Evolutionary conservation across 352 stramenopile species (phyloP), one percentile per base, ranked within the genome.

Genomic region (Phytophthora colocasiae): DNA sequence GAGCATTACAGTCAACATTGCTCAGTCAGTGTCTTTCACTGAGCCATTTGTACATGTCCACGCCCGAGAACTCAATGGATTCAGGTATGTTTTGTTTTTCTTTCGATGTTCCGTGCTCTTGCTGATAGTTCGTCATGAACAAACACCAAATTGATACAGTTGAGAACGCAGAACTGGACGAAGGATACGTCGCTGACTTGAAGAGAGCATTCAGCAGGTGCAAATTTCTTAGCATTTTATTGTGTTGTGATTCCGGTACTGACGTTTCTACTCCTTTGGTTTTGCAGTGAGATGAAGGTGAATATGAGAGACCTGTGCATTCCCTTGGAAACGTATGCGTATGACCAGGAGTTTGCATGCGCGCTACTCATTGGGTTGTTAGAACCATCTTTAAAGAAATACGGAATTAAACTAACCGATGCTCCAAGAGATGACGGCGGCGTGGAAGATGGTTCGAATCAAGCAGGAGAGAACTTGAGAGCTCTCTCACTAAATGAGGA

Each of bases 261-360:
- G 17, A 72, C 26, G 9, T 26, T 27, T 29, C n/a, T 54, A 19
- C 38, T 53, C 12, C 3, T 4, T 57, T 7, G 31, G 4, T 26
- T 36, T 3, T 14, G 11, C 31, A 96, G 87, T 22, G 87, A 96
- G 69, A 96, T 96, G 85, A 96, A 94, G 61, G 52, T 68, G 4
- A 92, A 89, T 55, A 92, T 96, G 80, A 82, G 87, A 47, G 83
- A 96, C 10, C 57, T 94, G 47, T 92, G 84, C 51, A 92, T 96
- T 31, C 85, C 87, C 0, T 61, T 96, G 45, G 87, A 96, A 64
- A 85, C 89, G 55, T 96, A 91, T 47, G 87, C 87, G 26, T 90
- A 96, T 60, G 78, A 90, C 22, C 75, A 96, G 63, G 87, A 96
- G 45, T 89, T 91, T 53, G 73, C 82, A 3, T 89, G 79, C 51